Evolutionary conservation across 306 rosid genomes (phyloP), one percentile per base, ranked within the genome.

Genomic region (Vigna nakashimae): DNA sequence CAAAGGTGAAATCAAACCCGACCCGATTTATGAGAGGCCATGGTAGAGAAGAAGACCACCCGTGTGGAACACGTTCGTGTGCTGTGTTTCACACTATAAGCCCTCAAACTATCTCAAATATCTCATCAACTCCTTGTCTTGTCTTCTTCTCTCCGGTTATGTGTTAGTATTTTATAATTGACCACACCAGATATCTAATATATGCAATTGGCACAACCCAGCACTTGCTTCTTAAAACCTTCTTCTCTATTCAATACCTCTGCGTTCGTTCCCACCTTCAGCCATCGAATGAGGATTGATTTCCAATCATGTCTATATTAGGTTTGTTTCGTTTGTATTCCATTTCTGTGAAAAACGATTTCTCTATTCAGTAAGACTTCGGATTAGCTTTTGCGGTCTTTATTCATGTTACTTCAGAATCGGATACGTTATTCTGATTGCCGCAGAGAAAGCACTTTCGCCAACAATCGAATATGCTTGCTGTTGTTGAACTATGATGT

Each of bases 381-480:
- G 30, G 73, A 70, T 62, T 10, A 58, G 49, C 48, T 24, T 71
- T 20, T 46, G 46, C 38, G 42, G 7, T 30, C 38, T 26, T 78
- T 38, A 40, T 30, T 74, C 22, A 18, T 69, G 43, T 79, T 53
- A 13, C 65, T 38, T 72, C 82, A 64, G 70, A 57, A 38, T 60
- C 60, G 48, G 79, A 69, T 4, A 26, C 17, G 50, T 75, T 57
- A 2, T 75, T 74, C 50, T 75, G 65, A 79, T 79, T 68, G 69
- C 52, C 79, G 32, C 60, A 8, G 26, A 34, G 65, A 53, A 16
- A 59, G 56, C 32, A 7, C 46, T 48, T 62, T 24, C 7, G 20
- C 57, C 20, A 42, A 68, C 22, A 43, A 51, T 7, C 30, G 43
- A 43, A 55, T 22, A 69, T 75, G 53, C 51, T 75, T 42, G 18